Conservation (phyloP, 2,329 filamentous ascomycete genomes). For the Pyricularia sp. region DNA sequence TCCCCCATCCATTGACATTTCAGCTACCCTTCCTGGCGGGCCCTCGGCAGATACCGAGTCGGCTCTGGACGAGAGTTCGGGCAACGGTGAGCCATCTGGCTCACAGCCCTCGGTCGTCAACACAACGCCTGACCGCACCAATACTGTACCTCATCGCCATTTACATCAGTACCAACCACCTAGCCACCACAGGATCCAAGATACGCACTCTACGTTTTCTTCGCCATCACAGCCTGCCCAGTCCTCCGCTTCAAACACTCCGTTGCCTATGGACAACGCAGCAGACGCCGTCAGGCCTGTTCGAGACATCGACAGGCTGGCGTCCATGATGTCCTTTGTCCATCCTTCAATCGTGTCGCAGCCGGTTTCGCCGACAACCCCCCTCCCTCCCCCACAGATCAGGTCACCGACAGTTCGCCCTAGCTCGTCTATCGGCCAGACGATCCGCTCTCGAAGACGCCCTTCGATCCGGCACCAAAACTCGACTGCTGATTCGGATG, state of each 20-base stretch:
- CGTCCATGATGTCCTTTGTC: conserved; percentile 63
- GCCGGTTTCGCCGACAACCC: conserved; percentile 81
- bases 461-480: conserved; percentile 83
- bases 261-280: conserved; percentile 48
- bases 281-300: conserved; percentile 55
- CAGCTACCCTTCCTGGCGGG: conserved; percentile 37
- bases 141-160: conserved; percentile 27
- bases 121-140: conserved; percentile 58
- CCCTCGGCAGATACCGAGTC: conserved; percentile 27
- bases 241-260: conserved; percentile 48
- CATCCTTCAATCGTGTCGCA: conserved; percentile 67
- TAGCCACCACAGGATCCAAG: conserved; percentile 33
- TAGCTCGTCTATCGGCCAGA: conserved; percentile 37
- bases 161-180: conserved; percentile 30
- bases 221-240: conserved; percentile 44
- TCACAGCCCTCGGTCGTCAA: conserved; percentile 44
- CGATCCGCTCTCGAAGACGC: conserved; percentile 49
- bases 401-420: conserved; percentile 42
- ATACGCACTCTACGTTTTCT: conserved; percentile 33
- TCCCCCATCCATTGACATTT: conserved; percentile 72
- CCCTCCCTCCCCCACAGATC: conserved; percentile 54
- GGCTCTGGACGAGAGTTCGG: conserved; percentile 43
- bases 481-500: conserved; percentile 71
- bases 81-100: conserved; percentile 24
- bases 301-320: conserved; percentile 68